phyloP scores from a whole-genome alignment of 345 rosid species.

The Murraya paniculata region DNA sequence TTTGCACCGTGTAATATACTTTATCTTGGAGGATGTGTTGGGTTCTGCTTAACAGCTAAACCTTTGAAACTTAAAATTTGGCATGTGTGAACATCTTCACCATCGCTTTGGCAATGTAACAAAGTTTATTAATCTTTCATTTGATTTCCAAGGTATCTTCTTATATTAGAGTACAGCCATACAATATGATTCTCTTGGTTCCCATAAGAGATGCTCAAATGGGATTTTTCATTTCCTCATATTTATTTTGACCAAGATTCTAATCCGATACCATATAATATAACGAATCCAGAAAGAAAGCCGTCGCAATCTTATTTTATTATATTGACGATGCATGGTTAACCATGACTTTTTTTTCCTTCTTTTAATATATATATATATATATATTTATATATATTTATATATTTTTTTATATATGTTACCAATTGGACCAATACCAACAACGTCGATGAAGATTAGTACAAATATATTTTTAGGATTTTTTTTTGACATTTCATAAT shows the following conservation, averaged over 20 bases:
- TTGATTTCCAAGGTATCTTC: not conserved
- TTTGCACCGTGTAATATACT: not conserved
- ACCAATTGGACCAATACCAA: no score
- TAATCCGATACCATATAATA: not conserved
- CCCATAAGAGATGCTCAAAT: not conserved
- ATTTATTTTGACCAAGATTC: not conserved
- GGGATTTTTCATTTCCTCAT: not conserved
- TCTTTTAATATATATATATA: no score
- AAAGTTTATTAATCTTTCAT: not conserved
- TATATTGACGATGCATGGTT: no score
- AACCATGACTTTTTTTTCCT: no score
- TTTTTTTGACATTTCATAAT: no score
- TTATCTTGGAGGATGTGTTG: not conserved
- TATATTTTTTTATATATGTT: no score
- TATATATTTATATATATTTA: no score
- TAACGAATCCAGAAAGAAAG: not conserved
- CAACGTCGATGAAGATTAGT: no score
- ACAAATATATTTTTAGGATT: no score
- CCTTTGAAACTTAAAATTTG: not conserved
- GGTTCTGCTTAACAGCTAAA: not conserved
- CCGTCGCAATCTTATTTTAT: not conserved
- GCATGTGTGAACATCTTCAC: not conserved
- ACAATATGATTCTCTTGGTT: not conserved
- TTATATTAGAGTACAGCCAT: not conserved
- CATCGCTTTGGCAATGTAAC: not conserved